phyloP scores from a whole-genome alignment of 371 early-diverging fungal genomes.

The Apophysomyces variabilis region DNA sequence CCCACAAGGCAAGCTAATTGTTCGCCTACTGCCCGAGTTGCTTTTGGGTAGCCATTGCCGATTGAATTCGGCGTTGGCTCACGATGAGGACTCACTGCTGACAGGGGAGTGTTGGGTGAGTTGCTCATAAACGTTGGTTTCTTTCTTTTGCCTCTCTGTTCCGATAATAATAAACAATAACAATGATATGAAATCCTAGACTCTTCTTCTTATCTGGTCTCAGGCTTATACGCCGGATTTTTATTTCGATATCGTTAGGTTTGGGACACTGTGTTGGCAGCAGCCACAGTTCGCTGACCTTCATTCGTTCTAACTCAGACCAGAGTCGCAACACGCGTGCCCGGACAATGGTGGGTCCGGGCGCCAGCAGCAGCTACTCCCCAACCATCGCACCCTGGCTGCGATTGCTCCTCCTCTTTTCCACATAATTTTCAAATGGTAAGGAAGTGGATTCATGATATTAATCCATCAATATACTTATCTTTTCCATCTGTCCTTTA shows the following conservation, averaged over 20 bases:
- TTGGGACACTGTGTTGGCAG: too few species aligned
- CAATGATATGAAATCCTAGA: too few species aligned
- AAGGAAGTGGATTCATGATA: neutral
- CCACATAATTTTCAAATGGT: slow-evolving; percentile 12
- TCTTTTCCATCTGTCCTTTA: neutral
- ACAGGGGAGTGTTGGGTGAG: slow-evolving; percentile 5
- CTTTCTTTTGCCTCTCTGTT: neutral
- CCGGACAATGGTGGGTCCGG: slow-evolving; percentile 7
- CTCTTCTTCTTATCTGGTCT: neutral
- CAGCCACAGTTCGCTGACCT: too few species aligned
- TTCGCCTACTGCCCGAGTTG: slow-evolving; percentile 37
- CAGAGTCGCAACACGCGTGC: neutral
- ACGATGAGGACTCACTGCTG: slow-evolving; percentile 7
- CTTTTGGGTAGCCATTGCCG: neutral
- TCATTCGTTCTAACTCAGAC: neutral
- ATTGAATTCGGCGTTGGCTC: neutral
- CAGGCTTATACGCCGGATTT: too few species aligned
- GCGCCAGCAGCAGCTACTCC: slow-evolving; percentile 23
- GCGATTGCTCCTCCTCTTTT: slow-evolving; percentile 2
- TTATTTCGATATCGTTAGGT: too few species aligned
- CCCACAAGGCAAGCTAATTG: slow-evolving; percentile 60
- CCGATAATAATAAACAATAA: too few species aligned
- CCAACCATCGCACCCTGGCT: slow-evolving; percentile 10
- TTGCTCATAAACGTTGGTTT: neutral
- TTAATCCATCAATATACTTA: slow-evolving; percentile 4